These are phyloP conservation scores for Penicillium argentinense DNA, from an alignment of 495 filamentous ascomycete genomes.

Conservation along the genomic window DNA sequence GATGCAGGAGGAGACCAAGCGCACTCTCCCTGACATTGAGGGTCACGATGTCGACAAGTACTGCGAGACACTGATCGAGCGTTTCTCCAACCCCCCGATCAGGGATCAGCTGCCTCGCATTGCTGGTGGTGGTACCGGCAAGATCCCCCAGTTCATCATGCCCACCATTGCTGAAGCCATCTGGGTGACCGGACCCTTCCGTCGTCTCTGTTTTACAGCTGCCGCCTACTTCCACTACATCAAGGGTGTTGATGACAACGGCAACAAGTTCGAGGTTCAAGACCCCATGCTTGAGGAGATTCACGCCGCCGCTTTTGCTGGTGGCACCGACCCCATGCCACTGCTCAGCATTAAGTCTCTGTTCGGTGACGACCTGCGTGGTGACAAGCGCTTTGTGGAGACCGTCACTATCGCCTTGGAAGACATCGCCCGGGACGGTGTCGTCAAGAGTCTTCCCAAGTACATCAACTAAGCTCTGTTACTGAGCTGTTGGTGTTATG, in stretches of 20 bases:
- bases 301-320: slow-evolving; percentile 36
- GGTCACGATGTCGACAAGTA: slow-evolving; percentile 48
- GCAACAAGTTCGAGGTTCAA: slow-evolving; percentile 35
- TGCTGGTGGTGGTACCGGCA: slow-evolving; percentile 45
- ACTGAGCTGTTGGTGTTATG: neutral
- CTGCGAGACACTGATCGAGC: slow-evolving; percentile 45
- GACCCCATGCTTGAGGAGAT: slow-evolving; percentile 48
- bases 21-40: slow-evolving; percentile 40
- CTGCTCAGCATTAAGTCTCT: slow-evolving; percentile 44
- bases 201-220: slow-evolving; percentile 42
- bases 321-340: slow-evolving; percentile 32
- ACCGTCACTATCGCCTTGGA: slow-evolving; percentile 41
- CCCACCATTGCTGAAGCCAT: slow-evolving; percentile 49
- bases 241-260: slow-evolving; percentile 44
- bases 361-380: slow-evolving; percentile 48
- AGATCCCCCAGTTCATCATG: slow-evolving; percentile 54
- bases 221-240: slow-evolving; percentile 49
- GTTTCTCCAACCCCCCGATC: slow-evolving; percentile 51
- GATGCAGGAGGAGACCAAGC: slow-evolving; percentile 53
- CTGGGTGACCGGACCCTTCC: slow-evolving; percentile 44
- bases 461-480: slow-evolving; percentile 34
- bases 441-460: slow-evolving; percentile 45
- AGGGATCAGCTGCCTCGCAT: slow-evolving; percentile 48
- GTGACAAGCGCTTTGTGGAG: slow-evolving; percentile 40
- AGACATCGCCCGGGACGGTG: slow-evolving; percentile 41